Evolutionary conservation across 805 yeast genomes (phyloP).

Genomic region (Priceomyces haplophilus): DNA sequence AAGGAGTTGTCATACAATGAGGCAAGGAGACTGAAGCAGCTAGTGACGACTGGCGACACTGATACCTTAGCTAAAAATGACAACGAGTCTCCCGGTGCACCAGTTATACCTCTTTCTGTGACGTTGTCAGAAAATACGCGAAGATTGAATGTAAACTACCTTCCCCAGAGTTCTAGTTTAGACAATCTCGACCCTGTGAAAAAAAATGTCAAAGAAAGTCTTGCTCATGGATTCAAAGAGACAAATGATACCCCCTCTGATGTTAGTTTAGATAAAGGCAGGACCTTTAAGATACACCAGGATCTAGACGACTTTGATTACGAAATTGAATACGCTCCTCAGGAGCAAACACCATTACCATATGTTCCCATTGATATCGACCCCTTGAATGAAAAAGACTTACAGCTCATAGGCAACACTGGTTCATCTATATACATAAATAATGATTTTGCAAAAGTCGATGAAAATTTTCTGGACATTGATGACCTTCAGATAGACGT

Average conservation of each 20-base stretch:
- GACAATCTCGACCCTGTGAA: slow-evolving; percentile 31
- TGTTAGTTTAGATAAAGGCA: background rate
- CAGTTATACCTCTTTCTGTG: background rate
- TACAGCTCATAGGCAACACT: slow-evolving; percentile 16
- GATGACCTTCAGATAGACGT: background rate
- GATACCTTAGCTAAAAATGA: slow-evolving; percentile 23
- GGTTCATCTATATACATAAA: slow-evolving; percentile 12
- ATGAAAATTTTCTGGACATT: background rate
- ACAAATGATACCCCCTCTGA: background rate
- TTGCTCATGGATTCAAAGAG: background rate
- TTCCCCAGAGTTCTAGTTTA: slow-evolving; percentile 9
- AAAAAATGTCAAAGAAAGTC: slow-evolving; percentile 5
- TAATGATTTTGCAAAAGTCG: background rate
- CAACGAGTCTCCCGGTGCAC: background rate
- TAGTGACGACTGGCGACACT: slow-evolving; percentile 13
- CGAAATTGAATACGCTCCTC: slow-evolving; percentile 51
- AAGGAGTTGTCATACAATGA: background rate
- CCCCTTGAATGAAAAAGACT: slow-evolving; percentile 30
- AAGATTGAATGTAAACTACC: slow-evolving; percentile 14
- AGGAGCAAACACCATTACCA: slow-evolving; percentile 32
- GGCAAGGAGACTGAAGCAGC: background rate
- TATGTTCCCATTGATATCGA: slow-evolving; percentile 45
- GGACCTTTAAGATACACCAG: slow-evolving; percentile 14
- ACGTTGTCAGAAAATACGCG: slow-evolving; percentile 10
- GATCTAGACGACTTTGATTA: slow-evolving; percentile 25